Conservation (phyloP, 208 protist species). For the Leishmania major region DNA sequence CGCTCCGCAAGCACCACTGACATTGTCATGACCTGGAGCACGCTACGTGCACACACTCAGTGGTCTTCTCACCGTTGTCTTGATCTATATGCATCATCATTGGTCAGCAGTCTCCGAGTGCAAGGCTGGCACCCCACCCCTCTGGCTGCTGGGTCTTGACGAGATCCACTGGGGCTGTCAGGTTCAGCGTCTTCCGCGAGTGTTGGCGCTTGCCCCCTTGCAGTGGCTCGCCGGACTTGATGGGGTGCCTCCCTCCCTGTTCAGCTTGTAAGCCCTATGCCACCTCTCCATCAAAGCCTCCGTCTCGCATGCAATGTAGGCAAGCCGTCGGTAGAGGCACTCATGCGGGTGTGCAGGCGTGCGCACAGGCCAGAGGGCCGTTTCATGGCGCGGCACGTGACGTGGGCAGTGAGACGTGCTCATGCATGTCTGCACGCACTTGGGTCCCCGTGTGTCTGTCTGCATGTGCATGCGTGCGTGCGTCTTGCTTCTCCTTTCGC, state of each 20-base stretch:
- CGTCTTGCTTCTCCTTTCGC: too few species aligned
- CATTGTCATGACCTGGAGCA: not conserved
- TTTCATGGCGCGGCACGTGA: too few species aligned
- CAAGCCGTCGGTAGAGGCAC: too few species aligned
- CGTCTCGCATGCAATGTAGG: too few species aligned
- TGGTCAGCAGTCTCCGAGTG: conserved; percentile 55
- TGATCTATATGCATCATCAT: conserved; percentile 26
- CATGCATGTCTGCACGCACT: too few species aligned
- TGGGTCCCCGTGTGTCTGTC: too few species aligned
- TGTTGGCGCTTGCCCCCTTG: conserved; percentile 72
- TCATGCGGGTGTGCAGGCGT: too few species aligned
- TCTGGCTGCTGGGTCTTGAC: conserved; percentile 64
- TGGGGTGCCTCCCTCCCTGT: conserved; percentile 31
- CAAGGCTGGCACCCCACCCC: conserved; percentile 26
- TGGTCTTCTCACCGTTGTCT: not conserved
- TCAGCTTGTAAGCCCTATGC: conserved; percentile 58
- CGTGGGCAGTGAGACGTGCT: too few species aligned
- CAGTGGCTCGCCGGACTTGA: conserved; percentile 63
- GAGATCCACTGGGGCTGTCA: conserved; percentile 69
- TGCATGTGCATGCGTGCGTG: too few species aligned
- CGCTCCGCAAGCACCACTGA: not conserved
- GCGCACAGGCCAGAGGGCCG: too few species aligned
- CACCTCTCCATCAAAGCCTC: conserved; percentile 22
- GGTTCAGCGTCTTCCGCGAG: conserved; percentile 72
- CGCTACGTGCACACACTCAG: not conserved